Conservation (phyloP, 257 asterid species). For the Fraxinus cuspidata region DNA sequence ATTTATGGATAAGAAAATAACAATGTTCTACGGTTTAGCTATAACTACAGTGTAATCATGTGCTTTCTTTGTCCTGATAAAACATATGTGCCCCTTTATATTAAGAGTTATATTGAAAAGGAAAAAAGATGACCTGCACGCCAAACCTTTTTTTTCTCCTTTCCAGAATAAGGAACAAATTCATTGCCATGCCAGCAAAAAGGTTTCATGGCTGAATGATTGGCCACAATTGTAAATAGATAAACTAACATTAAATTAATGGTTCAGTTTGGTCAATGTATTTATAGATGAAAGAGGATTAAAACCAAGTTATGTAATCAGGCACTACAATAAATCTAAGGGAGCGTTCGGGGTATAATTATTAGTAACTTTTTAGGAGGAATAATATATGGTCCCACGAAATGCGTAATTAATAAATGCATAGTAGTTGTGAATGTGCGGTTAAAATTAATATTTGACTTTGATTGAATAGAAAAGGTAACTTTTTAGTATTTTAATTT, state of each 20-base stretch:
- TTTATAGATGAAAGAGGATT: conserved; percentile 7
- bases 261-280: neutral
- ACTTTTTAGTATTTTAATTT: no score
- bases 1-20: neutral
- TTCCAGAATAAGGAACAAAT: neutral
- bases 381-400: no score
- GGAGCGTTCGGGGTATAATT: neutral
- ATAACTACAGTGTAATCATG: neutral
- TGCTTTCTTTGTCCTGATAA: conserved; percentile 9
- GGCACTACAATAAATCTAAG: neutral
- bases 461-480: no score
- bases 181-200: neutral
- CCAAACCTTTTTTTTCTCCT: neutral
- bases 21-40: neutral
- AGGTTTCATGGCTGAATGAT: neutral
- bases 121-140: neutral
- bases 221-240: conserved; percentile 1
- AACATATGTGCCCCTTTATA: neutral
- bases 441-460: no score
- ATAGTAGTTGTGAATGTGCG: no score
- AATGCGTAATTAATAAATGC: no score
- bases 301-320: neutral
- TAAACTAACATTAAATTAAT: neutral
- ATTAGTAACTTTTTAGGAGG: no score
- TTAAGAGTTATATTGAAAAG: neutral